These are phyloP conservation scores for Aspergillus kassunensis DNA, from an alignment of 495 filamentous ascomycete genomes.

Conservation along the genomic window DNA sequence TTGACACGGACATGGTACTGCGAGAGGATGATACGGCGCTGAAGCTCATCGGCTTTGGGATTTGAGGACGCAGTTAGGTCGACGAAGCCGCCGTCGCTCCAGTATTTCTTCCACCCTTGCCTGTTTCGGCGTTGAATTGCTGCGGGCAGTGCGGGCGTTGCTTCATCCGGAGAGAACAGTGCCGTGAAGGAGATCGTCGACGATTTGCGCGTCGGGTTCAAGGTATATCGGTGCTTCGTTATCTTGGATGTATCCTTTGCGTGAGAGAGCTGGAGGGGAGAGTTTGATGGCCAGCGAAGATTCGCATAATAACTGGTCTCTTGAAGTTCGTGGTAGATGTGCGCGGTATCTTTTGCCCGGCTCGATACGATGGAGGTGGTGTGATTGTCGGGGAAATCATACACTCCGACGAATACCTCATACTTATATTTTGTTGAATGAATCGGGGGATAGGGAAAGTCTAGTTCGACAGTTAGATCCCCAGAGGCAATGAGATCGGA, in stretches of 20 bases:
- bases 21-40: constrained; percentile 17
- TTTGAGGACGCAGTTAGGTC: constrained; percentile 13
- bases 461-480: constrained; percentile 10
- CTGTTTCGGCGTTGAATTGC: not conserved
- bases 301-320: constrained; percentile 15
- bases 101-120: constrained; percentile 12
- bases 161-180: constrained; percentile 4
- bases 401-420: constrained; percentile 15
- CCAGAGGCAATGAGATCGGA: constrained; percentile 5
- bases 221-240: constrained; percentile 5
- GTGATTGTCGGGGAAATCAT: constrained; percentile 14
- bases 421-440: constrained; percentile 17
- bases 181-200: constrained; percentile 10
- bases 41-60: constrained; percentile 13
- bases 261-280: constrained; percentile 3
- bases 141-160: not conserved
- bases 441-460: constrained; percentile 17
- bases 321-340: constrained; percentile 13
- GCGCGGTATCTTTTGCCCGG: not conserved
- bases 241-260: not conserved
- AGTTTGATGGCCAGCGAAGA: constrained; percentile 7
- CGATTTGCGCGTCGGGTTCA: not conserved
- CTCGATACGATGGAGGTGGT: not conserved
- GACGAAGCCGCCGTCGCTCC: constrained; percentile 13
- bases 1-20: constrained; percentile 19